Base-by-base conservation (phyloP, 371 early-diverging fungal species). In the Vittaforma corneae region DNA sequence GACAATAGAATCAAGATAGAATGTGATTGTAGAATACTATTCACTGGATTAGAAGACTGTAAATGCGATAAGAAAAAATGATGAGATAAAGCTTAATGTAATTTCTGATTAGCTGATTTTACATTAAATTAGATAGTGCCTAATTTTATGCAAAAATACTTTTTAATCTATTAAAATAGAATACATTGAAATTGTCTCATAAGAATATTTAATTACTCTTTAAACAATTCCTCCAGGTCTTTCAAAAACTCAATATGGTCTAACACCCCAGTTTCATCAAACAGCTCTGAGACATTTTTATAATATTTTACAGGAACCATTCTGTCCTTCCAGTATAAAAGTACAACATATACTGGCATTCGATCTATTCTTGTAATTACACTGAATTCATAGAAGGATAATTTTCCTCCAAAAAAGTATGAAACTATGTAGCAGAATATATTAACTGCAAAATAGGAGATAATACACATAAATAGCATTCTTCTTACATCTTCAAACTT, bases 241-340 rank as follows among this genome's bases (percentile, higher is more conserved):
- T 67, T 62, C 16, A 72, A 14, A 51, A 69, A 65, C 38, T 50
- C 18, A 2, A 48, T 56, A 51, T 64, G 61, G 29, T 55, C 38
- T 28, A 75, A 26, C 45, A 20, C 46, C 16, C 76, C 76, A 6
- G 47, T 47, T 33, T 62, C 42, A 42, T 72, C 28, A 56, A 66
- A 72, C 45, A 75, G 33, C 18, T 75, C 72, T 32, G 37, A 68
- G n/a, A 75, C 53, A 35, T 38, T 47, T 52, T 60, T 72, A 34
- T 32, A 30, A 37, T 65, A 72, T 35, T 69, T 72, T 40, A 34
- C 52, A 18, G 63, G 67, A 26, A 44, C 55, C 30, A 38, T 40
- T 32, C 35, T 38, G n/a, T 61, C 50, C 40, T 65, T 65, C 3
- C 68, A 68, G 37, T 53, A 51, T 2, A 55, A 35, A 63, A 65